Base-by-base conservation (phyloP, 306 rosid species). In the Senna tora region DNA sequence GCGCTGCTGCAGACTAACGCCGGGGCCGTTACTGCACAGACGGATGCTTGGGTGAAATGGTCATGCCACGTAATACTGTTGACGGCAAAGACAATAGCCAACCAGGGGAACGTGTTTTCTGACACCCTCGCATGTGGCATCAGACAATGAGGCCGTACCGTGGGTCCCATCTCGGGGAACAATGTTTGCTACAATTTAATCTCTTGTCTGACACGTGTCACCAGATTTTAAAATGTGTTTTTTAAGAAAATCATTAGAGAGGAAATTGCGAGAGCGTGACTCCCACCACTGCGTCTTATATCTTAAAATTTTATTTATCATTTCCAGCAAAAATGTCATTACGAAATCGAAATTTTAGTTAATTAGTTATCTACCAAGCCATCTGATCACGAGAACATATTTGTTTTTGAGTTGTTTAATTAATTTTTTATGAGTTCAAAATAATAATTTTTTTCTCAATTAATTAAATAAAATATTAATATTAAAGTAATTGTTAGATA, bases 31-130 rank as follows among this genome's bases (percentile, higher is more conserved):
- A 16, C 10, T 10, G 55, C 15, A 43, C 6, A 64, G 62, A 32
- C 32, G 55, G 50, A n/a, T 14, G 12, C 0, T 49, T n/a, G n/a
- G 56, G 62, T 16, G 61, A 19, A 41, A 36, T 41, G 46, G 2
- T 10, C 13, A 41, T 59, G 62, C 67, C 68, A 58, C 60, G 77
- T 64, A 17, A 74, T 25, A 17, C 4, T 10, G 54, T 69, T 69
- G 80, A 54, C 59, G 75, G 32, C 19, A 16, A 25, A 74, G 56
- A 80, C 83, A 75, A 9, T 21, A n/a, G 53, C 80, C 60, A 76
- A 73, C 79, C 58, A 41, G 5, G 22, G 39, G 61, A 80, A 85
- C 95, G 87, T 91, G 92, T 74, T 76, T 76, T 74, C 75, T 71
- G 89, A 68, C 71, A 19, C 50, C 10, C 42, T 30, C 1, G 58